These are phyloP conservation scores for Epichloe amarillans DNA, from an alignment of 2,329 filamentous ascomycete species.

Conservation along the genomic window DNA sequence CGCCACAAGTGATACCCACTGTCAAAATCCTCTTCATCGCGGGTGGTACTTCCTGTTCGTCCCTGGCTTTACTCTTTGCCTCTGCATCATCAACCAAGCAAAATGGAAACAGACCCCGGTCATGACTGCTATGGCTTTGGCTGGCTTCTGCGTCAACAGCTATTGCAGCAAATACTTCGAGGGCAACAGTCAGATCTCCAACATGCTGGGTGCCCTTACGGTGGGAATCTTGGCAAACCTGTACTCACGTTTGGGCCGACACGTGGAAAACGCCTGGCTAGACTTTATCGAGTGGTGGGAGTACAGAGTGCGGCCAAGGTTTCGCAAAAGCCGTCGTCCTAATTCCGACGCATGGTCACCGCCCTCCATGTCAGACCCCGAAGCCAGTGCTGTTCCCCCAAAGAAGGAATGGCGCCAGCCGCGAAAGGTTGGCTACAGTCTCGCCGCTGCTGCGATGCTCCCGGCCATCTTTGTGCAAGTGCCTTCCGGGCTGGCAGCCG, in stretches of 20 bases:
- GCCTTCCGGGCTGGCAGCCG: slow-evolving; percentile 47
- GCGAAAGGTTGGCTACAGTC: slow-evolving; percentile 52
- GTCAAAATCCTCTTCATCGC: slow-evolving; percentile 29
- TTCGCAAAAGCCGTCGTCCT: slow-evolving; percentile 18
- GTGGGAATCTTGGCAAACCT: slow-evolving; percentile 69
- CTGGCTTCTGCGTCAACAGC: slow-evolving; percentile 64
- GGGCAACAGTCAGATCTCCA: slow-evolving; percentile 60
- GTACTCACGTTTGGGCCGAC: slow-evolving; percentile 55
- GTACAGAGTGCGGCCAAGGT: slow-evolving; percentile 24
- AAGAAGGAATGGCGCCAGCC: slow-evolving; percentile 17
- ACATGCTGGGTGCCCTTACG: slow-evolving; percentile 62
- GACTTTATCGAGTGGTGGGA: slow-evolving; percentile 38
- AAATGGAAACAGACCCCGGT: slow-evolving; percentile 66
- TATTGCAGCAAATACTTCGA: slow-evolving; percentile 55
- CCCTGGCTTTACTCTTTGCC: slow-evolving; percentile 56
- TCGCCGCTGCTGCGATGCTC: slow-evolving; percentile 74
- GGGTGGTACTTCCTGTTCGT: slow-evolving; percentile 58
- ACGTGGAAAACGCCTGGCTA: slow-evolving; percentile 40
- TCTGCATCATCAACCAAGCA: slow-evolving; percentile 69
- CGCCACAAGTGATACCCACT: slow-evolving; percentile 32
- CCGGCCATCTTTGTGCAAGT: slow-evolving; percentile 72
- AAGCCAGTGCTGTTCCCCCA: slow-evolving; percentile 16
- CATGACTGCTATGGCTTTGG: slow-evolving; percentile 61
- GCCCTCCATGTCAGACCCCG: slow-evolving; percentile 18
- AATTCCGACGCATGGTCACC: slow-evolving; percentile 18